phyloP scores from a whole-genome alignment of 2,329 filamentous ascomycete species.

The Chaetomium globosum region DNA sequence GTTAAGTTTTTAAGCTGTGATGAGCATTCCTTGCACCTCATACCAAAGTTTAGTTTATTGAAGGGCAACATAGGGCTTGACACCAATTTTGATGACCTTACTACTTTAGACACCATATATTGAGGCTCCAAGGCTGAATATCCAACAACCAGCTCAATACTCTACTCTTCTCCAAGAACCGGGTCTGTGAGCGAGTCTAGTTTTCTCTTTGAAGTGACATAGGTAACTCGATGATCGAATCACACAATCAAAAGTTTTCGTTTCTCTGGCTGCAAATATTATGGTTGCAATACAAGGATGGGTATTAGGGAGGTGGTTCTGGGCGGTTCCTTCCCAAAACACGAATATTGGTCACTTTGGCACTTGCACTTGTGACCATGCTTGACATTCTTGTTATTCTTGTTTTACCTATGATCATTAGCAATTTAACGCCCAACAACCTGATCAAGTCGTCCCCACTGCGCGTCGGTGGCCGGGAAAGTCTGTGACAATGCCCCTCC shows the following conservation, averaged over 20 bases:
- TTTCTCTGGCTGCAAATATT: background rate
- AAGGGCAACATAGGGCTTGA: too few species aligned
- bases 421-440: background rate
- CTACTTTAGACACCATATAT: too few species aligned
- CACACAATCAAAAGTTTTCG: background rate
- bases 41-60: too few species aligned
- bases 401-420: background rate
- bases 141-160: too few species aligned
- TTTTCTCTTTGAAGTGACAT: too few species aligned
- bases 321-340: background rate
- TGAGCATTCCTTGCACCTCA: too few species aligned
- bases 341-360: background rate
- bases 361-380: background rate
- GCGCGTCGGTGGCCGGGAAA: background rate
- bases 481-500: constrained; percentile 22
- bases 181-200: too few species aligned
- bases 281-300: background rate
- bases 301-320: background rate
- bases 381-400: background rate
- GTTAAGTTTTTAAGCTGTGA: too few species aligned
- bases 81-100: too few species aligned
- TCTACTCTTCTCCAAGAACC: too few species aligned
- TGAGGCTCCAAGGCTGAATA: too few species aligned
- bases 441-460: background rate
- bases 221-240: background rate